phyloP scores from a whole-genome alignment of 371 early-diverging fungal genomes.

The Rhizopus sp. region DNA sequence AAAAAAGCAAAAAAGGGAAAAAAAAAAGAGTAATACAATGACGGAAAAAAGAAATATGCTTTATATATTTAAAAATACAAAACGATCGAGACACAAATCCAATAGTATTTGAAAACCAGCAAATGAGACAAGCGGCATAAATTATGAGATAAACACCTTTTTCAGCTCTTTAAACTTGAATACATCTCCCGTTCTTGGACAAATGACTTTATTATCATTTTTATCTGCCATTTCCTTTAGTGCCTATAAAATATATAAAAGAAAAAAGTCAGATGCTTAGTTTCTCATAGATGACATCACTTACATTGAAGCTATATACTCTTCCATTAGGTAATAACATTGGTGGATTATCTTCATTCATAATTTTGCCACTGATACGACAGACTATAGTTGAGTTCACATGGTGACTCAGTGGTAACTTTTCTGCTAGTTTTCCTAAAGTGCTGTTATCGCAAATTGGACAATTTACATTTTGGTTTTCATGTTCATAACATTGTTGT shows the following conservation, averaged over 20 bases:
- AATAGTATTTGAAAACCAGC: neutral
- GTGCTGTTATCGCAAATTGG: slow-evolving; percentile 90
- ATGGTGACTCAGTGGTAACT: slow-evolving; percentile 89
- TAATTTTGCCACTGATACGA: slow-evolving; percentile 81
- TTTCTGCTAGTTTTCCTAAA: slow-evolving; percentile 79
- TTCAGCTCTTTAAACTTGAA: slow-evolving; percentile 69
- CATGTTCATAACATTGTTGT: slow-evolving; percentile 70
- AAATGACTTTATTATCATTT: slow-evolving; percentile 74
- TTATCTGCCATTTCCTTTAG: slow-evolving; percentile 81
- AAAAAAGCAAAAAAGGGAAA: neutral
- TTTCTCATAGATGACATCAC: neutral
- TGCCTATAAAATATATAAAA: slow-evolving; percentile 50
- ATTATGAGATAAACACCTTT: slow-evolving; percentile 86
- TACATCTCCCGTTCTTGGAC: slow-evolving; percentile 76
- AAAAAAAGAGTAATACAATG: neutral
- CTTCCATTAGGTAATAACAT: slow-evolving; percentile 95
- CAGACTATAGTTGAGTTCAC: slow-evolving; percentile 93
- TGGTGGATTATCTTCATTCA: slow-evolving; percentile 95
- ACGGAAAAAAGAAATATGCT: neutral
- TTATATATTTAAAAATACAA: too few relatives aligned
- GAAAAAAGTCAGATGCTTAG: neutral
- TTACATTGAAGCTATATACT: slow-evolving; percentile 84
- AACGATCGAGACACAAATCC: too few relatives aligned
- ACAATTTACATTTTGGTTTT: slow-evolving; percentile 86
- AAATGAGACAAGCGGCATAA: neutral